A percentile compares a stretch with the other conserved stretches of the same genome.
Conservation (phyloP, 2,329 filamentous ascomycete genomes). For the Trichoderma hamatum region DNA sequence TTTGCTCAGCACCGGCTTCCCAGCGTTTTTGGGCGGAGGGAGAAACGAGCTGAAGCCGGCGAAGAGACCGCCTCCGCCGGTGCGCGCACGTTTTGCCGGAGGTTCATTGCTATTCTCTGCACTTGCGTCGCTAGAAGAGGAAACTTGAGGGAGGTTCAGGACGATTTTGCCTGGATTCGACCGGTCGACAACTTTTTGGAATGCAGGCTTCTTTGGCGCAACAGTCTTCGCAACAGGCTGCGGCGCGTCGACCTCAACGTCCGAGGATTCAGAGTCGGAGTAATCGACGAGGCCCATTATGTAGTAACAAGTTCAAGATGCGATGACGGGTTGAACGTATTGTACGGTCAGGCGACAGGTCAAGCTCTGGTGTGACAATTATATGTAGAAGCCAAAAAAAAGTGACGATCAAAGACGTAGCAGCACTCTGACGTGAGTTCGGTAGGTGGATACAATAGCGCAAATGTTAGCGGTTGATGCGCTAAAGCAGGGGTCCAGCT, state of each 20-base stretch:
- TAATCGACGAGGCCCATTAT: constrained; percentile 80
- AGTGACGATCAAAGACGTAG: background rate
- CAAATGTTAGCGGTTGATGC: background rate
- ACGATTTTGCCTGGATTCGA: constrained; percentile 82
- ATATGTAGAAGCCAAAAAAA: constrained; percentile 6
- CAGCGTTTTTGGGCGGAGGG: constrained; percentile 74
- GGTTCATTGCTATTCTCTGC: constrained; percentile 40
- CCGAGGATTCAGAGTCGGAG: constrained; percentile 82
- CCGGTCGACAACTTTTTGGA: constrained; percentile 81
- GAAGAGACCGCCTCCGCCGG: constrained; percentile 61
- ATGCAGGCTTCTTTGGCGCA: constrained; percentile 57
- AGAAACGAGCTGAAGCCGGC: constrained; percentile 84
- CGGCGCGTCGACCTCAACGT: constrained; percentile 54
- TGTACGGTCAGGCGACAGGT: background rate
- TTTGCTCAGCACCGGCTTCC: constrained; percentile 36
- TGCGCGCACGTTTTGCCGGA: constrained; percentile 71
- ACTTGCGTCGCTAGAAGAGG: constrained; percentile 44
- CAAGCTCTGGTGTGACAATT: background rate
- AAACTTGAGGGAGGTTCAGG: constrained; percentile 69
- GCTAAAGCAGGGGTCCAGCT: constrained; percentile 17
- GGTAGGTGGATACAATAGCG: constrained; percentile 1
- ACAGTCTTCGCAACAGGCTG: constrained; percentile 39
- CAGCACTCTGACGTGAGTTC: background rate
- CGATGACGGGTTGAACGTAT: background rate
- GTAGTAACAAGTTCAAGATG: background rate